Base-by-base conservation (phyloP, 495 filamentous ascomycete genomes). In the Talaromyces ruber region DNA sequence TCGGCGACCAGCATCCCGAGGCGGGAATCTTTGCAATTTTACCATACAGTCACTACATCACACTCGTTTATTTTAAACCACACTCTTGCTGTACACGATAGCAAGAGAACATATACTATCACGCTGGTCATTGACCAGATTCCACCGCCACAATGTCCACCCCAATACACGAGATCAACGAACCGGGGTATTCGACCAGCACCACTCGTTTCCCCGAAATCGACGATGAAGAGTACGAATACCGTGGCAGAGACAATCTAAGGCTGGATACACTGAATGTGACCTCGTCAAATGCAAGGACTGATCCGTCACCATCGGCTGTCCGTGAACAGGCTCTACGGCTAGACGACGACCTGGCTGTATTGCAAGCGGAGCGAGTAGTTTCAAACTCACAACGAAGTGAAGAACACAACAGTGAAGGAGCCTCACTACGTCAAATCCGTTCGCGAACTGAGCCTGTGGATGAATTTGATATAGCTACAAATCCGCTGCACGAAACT, bases 391-490 rank as follows among this genome's bases (percentile, higher is more conserved):
- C 71, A 18, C 73, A 84, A 16, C 75, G 84, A 53, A 76, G 78
- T 30, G 66, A 73, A 52, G 72, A 79, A 21, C 68, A 61, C 62
- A 71, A 61, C 62, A 71, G 72, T 43, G 73, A 62, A 63, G 73
- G 63, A 6, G 69, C 65, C 29, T 82, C 80, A 0, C 75, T 86
- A 37, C 67, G 63, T 8, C 66, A 68, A 18, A 71, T 72, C 58
- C 76, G 82, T 53, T 82, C 77, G 29, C 76, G 74, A 25, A 75
- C 82, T 0, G 82, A 86, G 18, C 77, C 80, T 3, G 79, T 92
- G n/a, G 93, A 96, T 72, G 89, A 93, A 64, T 97, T 98, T 71
- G 88, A 92, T 67, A 78, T 85, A 59, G 83, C 81, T 11, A 91
- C 88, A 18, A 89, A 88, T 58, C 89, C 89, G 0, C 72, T 90